These are phyloP conservation scores for Persicaria tinctoria DNA, from an alignment of 148 eudicot species.

Conservation along the genomic window DNA sequence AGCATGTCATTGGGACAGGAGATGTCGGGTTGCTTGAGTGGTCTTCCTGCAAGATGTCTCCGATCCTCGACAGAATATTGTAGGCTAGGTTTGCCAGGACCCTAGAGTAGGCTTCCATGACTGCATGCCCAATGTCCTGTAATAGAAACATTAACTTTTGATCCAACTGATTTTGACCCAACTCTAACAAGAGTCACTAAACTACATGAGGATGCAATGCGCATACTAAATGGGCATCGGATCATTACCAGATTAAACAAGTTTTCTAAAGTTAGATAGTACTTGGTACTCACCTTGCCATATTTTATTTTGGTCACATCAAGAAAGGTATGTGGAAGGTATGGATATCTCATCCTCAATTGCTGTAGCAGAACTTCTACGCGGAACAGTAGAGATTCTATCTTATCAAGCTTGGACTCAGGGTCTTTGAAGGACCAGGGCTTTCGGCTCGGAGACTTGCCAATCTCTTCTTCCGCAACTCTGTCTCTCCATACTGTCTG, in stretches of 20 bases:
- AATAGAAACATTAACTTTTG: too few relatives aligned
- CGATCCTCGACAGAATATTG: slow-evolving; percentile 61
- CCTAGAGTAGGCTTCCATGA: too few relatives aligned
- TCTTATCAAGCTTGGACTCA: slow-evolving; percentile 52
- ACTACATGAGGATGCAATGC: too few relatives aligned
- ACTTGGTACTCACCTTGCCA: too few relatives aligned
- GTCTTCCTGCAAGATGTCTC: slow-evolving; percentile 81
- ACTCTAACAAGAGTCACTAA: too few relatives aligned
- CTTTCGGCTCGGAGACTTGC: slow-evolving; percentile 45
- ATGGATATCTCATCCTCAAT: slow-evolving; percentile 58
- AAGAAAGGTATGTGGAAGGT: slow-evolving; percentile 86
- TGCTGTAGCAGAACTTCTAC: slow-evolving; percentile 52
- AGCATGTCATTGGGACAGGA: slow-evolving; percentile 27
- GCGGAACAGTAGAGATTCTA: slow-evolving; percentile 33
- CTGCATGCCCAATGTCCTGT: too few relatives aligned
- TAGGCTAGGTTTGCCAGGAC: too few relatives aligned
- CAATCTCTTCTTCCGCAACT: slow-evolving; percentile 33
- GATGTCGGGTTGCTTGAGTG: slow-evolving; percentile 64
- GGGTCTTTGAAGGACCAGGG: slow-evolving; percentile 76
- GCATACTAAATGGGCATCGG: too few relatives aligned
- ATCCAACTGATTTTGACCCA: too few relatives aligned
- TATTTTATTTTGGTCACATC: too few relatives aligned
- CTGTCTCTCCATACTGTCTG: slow-evolving; percentile 67
- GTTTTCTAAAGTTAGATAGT: too few relatives aligned
- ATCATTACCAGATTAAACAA: too few relatives aligned